These are phyloP conservation scores for Paraglomus occultum DNA, from an alignment of 192 early-diverging fungal species.

Conservation along the genomic window DNA sequence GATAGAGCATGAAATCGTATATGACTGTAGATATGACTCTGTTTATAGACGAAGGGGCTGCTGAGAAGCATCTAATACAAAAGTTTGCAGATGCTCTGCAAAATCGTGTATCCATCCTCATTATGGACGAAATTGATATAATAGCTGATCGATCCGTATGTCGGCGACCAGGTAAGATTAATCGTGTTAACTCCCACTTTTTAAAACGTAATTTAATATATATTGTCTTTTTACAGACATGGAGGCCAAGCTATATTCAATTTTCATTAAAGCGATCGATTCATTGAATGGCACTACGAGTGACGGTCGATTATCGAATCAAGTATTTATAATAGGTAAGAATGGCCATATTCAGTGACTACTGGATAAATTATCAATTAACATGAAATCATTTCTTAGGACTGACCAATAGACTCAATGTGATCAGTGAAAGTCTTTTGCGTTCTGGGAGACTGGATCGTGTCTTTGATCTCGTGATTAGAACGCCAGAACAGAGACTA, in stretches of 20 bases:
- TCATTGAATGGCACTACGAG: slow-evolving; percentile 33
- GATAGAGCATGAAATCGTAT: not conserved
- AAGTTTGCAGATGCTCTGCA: slow-evolving; percentile 37
- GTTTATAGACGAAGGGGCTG: slow-evolving; percentile 51
- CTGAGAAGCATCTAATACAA: slow-evolving; percentile 46
- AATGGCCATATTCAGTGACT: not conserved
- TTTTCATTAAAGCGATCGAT: slow-evolving; percentile 42
- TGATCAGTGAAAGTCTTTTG: slow-evolving; percentile 46
- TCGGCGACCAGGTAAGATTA: slow-evolving; percentile 38
- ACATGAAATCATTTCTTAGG: slow-evolving; percentile 29
- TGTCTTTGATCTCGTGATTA: slow-evolving; percentile 48
- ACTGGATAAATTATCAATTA: not conserved
- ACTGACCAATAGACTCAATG: slow-evolving; percentile 51
- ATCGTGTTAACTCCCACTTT: slow-evolving; percentile 19
- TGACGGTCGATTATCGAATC: slow-evolving; percentile 5
- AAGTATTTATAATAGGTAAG: slow-evolving; percentile 50
- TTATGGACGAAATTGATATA: slow-evolving; percentile 59
- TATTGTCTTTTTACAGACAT: slow-evolving; percentile 33
- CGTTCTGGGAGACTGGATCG: slow-evolving; percentile 60
- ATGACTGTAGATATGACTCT: not conserved
- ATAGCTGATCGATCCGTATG: slow-evolving; percentile 35
- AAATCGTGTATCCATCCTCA: slow-evolving; percentile 43
- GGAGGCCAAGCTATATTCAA: slow-evolving; percentile 43
- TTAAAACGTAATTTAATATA: not conserved
- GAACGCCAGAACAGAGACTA: slow-evolving; percentile 41